A percentile compares a stretch with the other conserved stretches of the same genome.
These are phyloP conservation scores for Lachnum nothofagi DNA, from an alignment of 2,329 filamentous ascomycete genomes.

Conservation along the genomic window DNA sequence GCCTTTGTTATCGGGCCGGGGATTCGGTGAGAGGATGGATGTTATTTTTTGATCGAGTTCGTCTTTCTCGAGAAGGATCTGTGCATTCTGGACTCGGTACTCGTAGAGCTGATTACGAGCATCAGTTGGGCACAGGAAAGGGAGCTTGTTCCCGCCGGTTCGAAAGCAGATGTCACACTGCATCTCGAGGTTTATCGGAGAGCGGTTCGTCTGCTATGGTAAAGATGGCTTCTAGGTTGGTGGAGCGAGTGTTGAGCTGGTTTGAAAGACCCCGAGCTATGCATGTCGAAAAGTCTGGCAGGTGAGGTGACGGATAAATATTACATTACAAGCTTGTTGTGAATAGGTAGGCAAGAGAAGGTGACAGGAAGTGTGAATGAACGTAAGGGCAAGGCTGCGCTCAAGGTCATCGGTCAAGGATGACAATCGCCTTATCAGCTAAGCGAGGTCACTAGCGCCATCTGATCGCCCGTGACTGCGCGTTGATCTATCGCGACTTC, in stretches of 20 bases:
- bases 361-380: background rate
- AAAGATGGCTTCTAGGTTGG: conserved; percentile 9
- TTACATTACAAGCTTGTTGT: conserved; percentile 7
- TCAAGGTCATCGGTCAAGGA: no score
- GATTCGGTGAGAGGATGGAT: conserved; percentile 17
- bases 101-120: conserved; percentile 65
- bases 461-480: conserved; percentile 1
- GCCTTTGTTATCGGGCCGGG: background rate
- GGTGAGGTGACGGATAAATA: no score
- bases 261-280: conserved; percentile 8
- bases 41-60: conserved; percentile 30
- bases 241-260: conserved; percentile 5
- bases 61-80: conserved; percentile 60
- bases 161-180: conserved; percentile 62
- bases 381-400: conserved; percentile 13
- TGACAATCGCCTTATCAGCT: conserved; percentile 1
- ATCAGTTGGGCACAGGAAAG: conserved; percentile 66
- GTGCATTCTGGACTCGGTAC: conserved; percentile 55
- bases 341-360: background rate
- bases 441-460: background rate
- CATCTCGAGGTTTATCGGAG: conserved; percentile 41
- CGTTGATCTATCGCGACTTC: background rate
- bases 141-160: conserved; percentile 52
- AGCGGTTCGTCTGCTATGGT: conserved; percentile 1
- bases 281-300: no score